Percentiles rank a stretch among this genome's conserved stretches.
phyloP scores from a whole-genome alignment of 768 basidiomycete species.

The Mycena sanguinolenta region DNA sequence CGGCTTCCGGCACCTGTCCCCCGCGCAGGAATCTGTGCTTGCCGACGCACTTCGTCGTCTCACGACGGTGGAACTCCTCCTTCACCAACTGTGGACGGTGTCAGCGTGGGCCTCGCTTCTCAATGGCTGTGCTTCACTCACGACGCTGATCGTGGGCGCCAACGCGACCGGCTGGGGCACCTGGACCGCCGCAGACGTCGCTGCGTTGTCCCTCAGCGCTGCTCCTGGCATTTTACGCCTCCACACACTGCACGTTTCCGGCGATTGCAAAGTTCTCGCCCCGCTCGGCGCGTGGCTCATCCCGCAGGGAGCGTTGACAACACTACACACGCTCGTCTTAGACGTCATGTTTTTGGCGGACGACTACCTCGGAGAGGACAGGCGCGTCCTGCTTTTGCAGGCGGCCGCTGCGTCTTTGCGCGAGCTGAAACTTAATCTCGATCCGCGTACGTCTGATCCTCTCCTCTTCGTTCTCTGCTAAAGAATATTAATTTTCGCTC shows the following conservation, averaged over 20 bases:
- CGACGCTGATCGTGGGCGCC: conserved; percentile 5
- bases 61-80: conserved; percentile 15
- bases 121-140: conserved; percentile 23
- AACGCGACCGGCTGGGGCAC: conserved; percentile 1
- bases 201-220: not conserved
- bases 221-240: conserved; percentile 4
- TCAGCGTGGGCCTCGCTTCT: conserved; percentile 32
- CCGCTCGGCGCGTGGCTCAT: conserved; percentile 31
- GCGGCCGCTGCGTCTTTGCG: conserved; percentile 12
- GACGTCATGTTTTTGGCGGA: conserved; percentile 20
- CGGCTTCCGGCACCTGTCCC: conserved; percentile 28
- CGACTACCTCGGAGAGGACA: conserved; percentile 25
- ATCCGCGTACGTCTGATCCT: conserved; percentile 28
- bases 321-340: conserved; percentile 23
- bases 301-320: conserved; percentile 13
- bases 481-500: too few relatives aligned
- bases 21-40: not conserved
- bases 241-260: conserved; percentile 16
- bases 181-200: conserved; percentile 13
- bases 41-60: not conserved
- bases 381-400: conserved; percentile 10
- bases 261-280: conserved; percentile 26
- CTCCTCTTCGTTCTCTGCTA: not conserved
- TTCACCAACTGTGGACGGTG: conserved; percentile 23
- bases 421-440: conserved; percentile 27